Base-by-base conservation (phyloP, 2,329 filamentous ascomycete species). In the Pseudopyricularia javanii region DNA sequence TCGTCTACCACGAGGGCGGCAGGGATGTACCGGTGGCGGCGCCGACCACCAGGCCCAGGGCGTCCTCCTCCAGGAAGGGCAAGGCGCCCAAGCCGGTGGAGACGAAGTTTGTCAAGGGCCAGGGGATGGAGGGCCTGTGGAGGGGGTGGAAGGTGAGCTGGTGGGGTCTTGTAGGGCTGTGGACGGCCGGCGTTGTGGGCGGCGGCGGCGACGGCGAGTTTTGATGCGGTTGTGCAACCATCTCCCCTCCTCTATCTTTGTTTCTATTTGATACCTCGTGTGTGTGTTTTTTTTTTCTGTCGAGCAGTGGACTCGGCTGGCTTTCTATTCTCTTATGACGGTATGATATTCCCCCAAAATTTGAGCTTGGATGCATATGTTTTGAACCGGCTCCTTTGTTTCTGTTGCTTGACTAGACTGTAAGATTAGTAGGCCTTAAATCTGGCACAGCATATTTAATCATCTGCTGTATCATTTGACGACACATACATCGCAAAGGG, bases 1-100 rank as follows among this genome's bases (percentile, higher is more conserved):
- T 98, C 56, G 77, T 87, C 1, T 78, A 84, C 34, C 87, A 94
- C 61, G 93, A 98, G 66, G 93, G 93, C 7, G 74, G 73, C 55
- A 72, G 80, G 8, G 68, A 75, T 58, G 66, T 74, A 35, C 60
- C 70, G 50, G 59, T 66, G 49, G 55, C 67, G 57, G 33, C 33
- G 1, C 32, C 20, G 17, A 22, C 49, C 14, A n/a, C 22, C 32
- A 40, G 22, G n/a, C 55, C 63, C 34, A 34, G 14, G 61, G 57
- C 57, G 64, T 66, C 60, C 54, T 54, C 32, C 62, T 51, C 60
- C 33, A 64, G 60, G 55, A 69, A 62, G 53, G 58, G 52, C 45
- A 67, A 69, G 59, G 52, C 60, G 8, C 49, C 64, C 33, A 67
- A 64, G 54, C 57, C 69, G 2, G 59, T 66, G 7, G 72, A 75